A percentile compares a stretch with the other conserved stretches of the same genome.
These are phyloP conservation scores for Rhytidiadelphus loreus DNA, from an alignment of 225 moss, liverwort and hornwort genomes.

Conservation along the genomic window DNA sequence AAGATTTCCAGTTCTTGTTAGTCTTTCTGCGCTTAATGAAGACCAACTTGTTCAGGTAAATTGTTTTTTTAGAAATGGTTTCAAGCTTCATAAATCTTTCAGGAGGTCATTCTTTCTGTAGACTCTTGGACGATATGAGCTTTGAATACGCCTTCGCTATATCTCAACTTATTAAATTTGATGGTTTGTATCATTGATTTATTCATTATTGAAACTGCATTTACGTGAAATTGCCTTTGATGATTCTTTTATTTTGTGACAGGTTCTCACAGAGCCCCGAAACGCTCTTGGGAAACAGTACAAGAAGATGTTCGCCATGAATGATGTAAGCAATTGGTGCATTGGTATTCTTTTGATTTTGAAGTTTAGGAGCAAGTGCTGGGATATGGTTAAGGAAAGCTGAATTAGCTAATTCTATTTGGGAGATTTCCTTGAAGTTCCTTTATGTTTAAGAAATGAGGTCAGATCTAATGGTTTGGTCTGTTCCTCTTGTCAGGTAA, in stretches of 20 bases:
- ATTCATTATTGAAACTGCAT: not conserved
- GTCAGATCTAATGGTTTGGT: not conserved
- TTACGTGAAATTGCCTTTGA: not conserved
- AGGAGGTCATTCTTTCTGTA: not conserved
- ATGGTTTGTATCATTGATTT: not conserved
- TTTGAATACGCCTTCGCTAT: not conserved
- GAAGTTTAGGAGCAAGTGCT: not conserved
- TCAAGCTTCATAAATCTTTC: not conserved
- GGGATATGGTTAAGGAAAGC: not conserved
- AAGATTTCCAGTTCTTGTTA: constrained; percentile 94
- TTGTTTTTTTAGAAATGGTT: not conserved
- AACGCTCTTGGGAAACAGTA: constrained; percentile 98
- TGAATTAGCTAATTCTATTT: not conserved
- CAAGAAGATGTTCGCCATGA: constrained; percentile 99
- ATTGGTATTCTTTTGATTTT: not conserved
- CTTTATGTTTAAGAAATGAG: not conserved
- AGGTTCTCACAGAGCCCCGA: constrained; percentile 95
- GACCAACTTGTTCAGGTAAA: constrained; percentile 99
- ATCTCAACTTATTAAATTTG: not conserved
- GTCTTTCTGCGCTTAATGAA: constrained; percentile 87
- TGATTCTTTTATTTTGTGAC: not conserved
- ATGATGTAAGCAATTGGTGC: constrained; percentile 46
- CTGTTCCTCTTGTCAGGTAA: constrained; percentile 43
- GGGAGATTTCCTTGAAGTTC: not conserved
- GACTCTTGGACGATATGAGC: not conserved